Percentiles rank a stretch among this genome's conserved stretches.
Evolutionary conservation across 441 rosid genomes (phyloP).

Genomic region (Bruguiera hainesii): DNA sequence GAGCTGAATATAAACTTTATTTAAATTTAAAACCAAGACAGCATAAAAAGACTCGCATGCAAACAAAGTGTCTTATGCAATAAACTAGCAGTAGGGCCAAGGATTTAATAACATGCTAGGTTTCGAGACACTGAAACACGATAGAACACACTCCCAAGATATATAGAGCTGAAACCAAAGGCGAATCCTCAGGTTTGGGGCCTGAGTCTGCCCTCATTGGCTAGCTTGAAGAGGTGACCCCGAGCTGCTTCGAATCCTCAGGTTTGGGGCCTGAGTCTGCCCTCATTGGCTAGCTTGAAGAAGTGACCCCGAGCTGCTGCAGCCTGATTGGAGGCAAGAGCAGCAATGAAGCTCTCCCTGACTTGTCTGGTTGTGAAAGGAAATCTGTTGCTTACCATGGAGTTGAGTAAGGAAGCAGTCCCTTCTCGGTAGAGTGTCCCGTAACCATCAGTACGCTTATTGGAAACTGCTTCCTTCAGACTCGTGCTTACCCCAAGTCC

Average conservation of each 20-base stretch:
- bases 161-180: not conserved
- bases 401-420: constrained; percentile 33
- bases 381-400: constrained; percentile 28
- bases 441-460: constrained; percentile 29
- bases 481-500: constrained; percentile 22
- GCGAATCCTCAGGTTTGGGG: constrained; percentile 8
- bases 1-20: no score
- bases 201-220: constrained; percentile 30
- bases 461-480: constrained; percentile 29
- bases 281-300: constrained; percentile 34
- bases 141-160: constrained; percentile 1
- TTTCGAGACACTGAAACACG: no score
- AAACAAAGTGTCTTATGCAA: no score
- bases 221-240: constrained; percentile 30
- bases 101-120: no score
- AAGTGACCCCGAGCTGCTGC: constrained; percentile 28
- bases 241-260: constrained; percentile 14
- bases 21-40: no score
- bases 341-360: constrained; percentile 24
- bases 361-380: constrained; percentile 31
- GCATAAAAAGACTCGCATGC: no score
- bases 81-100: no score
- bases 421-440: constrained; percentile 35
- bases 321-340: constrained; percentile 24
- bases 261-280: constrained; percentile 21